Evolutionary conservation across 345 rosid species (phyloP), one percentile per base, ranked within the genome.

Genomic region (Rhodamnia argentea): DNA sequence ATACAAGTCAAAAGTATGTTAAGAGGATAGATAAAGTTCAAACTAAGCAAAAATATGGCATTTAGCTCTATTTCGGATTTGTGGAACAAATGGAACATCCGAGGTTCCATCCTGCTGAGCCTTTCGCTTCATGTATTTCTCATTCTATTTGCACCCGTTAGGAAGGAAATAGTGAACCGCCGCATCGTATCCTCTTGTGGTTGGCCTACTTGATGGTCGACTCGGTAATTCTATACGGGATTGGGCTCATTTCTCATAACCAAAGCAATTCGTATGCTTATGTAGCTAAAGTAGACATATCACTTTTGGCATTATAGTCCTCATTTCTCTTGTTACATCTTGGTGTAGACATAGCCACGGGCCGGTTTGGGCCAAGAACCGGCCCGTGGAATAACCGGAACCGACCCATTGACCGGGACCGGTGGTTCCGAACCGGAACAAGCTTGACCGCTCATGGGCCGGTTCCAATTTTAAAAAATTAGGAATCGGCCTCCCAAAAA

Each of bases 21-120:
- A 13, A 10, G 13, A 26, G 3, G 56, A 53, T 16, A 3, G 56
- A 15, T 53, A 53, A 53, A 53, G 20, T 53, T 53, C 56, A 53
- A 16, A 53, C 22, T 53, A 53, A 53, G 56, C 22, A 5, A 16
- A 53, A 53, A 15, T 7, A 53, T 53, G 56, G 22, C 22, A 53
- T 16, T 53, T 53, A 6, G 56, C 56, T 53, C 56, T 20, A 53
- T 53, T 53, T 53, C 7, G 8, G 8, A 16, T 16, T 2, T 53
- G 7, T 15, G 22, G 56, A 53, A 16, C 22, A 16, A 16, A 53
- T 53, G 22, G 56, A 53, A 59, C 16, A 13, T 59, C 6, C 1
- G 8, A n/a, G 16, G 64, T 0, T 13, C 13, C 3, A 16, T 26
- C 0, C 0, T 59, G 0, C 1, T 59, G 0, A 59, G 32, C 13